A percentile compares a stretch with the other conserved stretches of the same genome.
These are phyloP conservation scores for Cupressus sempervirens DNA, from an alignment of 75 land plant species.

Conservation along the genomic window DNA sequence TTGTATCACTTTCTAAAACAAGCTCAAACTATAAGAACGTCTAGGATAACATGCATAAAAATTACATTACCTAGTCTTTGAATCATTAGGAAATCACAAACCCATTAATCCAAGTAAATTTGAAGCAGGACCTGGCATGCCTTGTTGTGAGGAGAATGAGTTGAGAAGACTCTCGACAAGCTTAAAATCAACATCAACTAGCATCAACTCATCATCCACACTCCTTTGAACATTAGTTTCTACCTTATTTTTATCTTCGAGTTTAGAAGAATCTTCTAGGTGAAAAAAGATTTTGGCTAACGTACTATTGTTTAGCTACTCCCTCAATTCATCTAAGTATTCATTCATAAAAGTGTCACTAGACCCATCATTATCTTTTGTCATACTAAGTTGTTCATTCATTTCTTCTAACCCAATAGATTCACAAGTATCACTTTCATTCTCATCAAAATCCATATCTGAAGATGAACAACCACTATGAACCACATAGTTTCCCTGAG, in stretches of 20 bases:
- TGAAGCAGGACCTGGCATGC: constrained; percentile 92
- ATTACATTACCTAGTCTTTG: constrained; percentile 12
- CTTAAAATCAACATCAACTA: constrained; percentile 87
- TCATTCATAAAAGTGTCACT: constrained; percentile 54
- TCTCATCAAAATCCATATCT: constrained; percentile 60
- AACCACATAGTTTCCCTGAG: constrained; percentile 19
- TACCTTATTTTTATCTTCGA: constrained; percentile 26
- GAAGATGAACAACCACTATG: constrained; percentile 49
- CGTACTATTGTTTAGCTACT: constrained; percentile 56
- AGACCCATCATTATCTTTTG: neutral
- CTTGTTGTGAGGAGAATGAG: constrained; percentile 84
- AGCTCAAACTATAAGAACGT: neutral
- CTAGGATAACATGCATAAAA: neutral
- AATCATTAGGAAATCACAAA: constrained; percentile 56
- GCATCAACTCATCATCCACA: constrained; percentile 50
- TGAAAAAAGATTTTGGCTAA: constrained; percentile 60
- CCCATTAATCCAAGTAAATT: constrained; percentile 91
- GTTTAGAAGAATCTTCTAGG: constrained; percentile 23
- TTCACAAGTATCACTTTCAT: constrained; percentile 3
- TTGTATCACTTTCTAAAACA: neutral
- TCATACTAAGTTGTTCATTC: constrained; percentile 6
- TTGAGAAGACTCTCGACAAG: constrained; percentile 80
- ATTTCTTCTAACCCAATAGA: constrained; percentile 7
- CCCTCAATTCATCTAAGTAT: constrained; percentile 55
- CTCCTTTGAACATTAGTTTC: constrained; percentile 22